Base-by-base conservation (phyloP, 1,284 basidiomycete species). In the Xanthoconium separans region DNA sequence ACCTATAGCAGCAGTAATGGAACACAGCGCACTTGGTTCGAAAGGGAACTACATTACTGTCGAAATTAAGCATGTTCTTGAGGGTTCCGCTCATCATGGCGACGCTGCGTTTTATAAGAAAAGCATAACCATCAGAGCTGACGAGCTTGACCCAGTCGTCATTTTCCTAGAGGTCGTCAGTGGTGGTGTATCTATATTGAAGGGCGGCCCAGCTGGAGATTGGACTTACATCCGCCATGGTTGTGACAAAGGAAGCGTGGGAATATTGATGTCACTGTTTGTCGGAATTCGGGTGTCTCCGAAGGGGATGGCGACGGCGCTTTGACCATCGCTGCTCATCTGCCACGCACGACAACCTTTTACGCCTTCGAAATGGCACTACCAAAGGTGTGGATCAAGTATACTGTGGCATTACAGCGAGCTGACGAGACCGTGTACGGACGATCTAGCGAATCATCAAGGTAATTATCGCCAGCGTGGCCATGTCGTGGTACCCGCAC, bases 391-490 rank as follows among this genome's bases (percentile, higher is more conserved):
- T 47, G 59, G 18, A 50, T 50, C 11, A 39, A 13, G 20, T 54
- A 10, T 3, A 27, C 18, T n/a, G 37, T 2, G 6, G 12, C 40
- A 18, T 13, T 29, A 22, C 13, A 30, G 39, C 42, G 41, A 18
- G 34, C 56, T 71, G 54, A 71, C 29, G 41, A 6, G 27, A 11
- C 31, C 4, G 40, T 43, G 53, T 45, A 12, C 12, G 57, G 50
- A 22, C 44, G 58, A 68, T 71, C 63, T 48, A 83, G 78, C 75
- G 80, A 50, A 82, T 82, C 71, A 82, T 82, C 72, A 82, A 82
- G 77, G 80, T 82, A 54, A 55, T 52, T 47, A 20, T 43, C n/a
- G 47, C 44, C 50, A 40, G 45, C 50, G 36, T 51, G 59, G 48
- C 45, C 54, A 53, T 33, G 51, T 57, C 55, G 55, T 64, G 48